Base-by-base conservation (phyloP, 495 filamentous ascomycete genomes). In the Hypomontagnella submonticulosa region DNA sequence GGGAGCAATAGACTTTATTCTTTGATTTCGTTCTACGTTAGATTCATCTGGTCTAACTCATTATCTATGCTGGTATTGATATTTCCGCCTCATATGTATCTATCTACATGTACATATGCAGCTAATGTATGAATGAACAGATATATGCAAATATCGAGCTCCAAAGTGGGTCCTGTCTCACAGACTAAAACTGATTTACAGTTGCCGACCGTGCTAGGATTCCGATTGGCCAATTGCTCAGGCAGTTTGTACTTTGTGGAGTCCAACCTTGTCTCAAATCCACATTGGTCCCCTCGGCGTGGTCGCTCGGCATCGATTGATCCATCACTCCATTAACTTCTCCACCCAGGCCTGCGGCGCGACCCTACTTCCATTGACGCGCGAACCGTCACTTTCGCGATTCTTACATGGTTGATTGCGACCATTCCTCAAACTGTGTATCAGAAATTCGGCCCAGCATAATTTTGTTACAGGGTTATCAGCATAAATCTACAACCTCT, bases 151-250 rank as follows among this genome's bases (percentile, higher is more conserved):
- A 20, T 34, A 46, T 40, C 9, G 18, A 19, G 30, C 11, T 16
- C 10, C 19, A 44, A n/a, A 44, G 19, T 18, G 1, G 33, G 23
- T 33, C 56, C 41, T 33, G 4, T 15, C 43, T 42, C 20, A 5
- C 11, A 32, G 18, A 36, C 50, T 55, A 13, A 43, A 33, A 30
- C 13, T 6, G 23, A 27, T 46, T 46, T 20, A 4, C 34, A 42
- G 4, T 54, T 49, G 30, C 30, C 46, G 46, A 42, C n/a, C 5
- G 10, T 20, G 23, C 15, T 3, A 10, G 18, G 7, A 27, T 18
- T 50, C 46, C 46, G 36, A 59, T 59, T 59, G 56, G 56, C 10
- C 56, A 59, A 59, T 59, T 50, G 44, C n/a, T n/a, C n/a, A n/a
- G n/a, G n/a, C n/a, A n/a, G 8, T 8, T 3, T 27, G 0, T 12